Base-by-base conservation (phyloP, 2,329 filamentous ascomycete genomes). In the Verticillium nubilum region DNA sequence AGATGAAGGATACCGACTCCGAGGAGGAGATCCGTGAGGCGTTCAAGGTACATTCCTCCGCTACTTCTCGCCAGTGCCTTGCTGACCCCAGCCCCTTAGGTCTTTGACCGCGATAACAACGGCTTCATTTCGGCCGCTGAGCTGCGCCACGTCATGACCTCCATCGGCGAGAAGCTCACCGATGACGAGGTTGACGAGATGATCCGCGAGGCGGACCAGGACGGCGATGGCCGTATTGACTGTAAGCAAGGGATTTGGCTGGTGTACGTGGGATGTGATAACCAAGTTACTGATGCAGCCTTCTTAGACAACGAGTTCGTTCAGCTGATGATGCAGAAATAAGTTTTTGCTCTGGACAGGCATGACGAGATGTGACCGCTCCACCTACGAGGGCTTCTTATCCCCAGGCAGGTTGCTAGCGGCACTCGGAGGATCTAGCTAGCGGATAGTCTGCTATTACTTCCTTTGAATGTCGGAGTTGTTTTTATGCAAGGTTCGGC, bases 251-350 rank as follows among this genome's bases (percentile, higher is more conserved):
- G 28, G 37, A 28, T 33, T 33, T 23, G 23, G 17, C 25, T 29
- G 54, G 6, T 10, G 23, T 26, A 17, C 7, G 12, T 10, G 6
- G 27, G 17, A 26, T 5, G 4, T 28, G 2, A 37, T 56, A 23
- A 47, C 6, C 35, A n/a, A 1, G 23, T 23, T 28, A 29, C 54
- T 56, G n/a, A 56, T 23, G 28, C 7, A 4, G 3, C 17, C 3
- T 50, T 52, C 25, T 5, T 68, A 94, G 90, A 94, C 80, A 94
- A 94, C 81, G 91, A 95, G 78, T 95, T 95, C 73, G 91, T 95
- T 69, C 91, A 95, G 80, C 87, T 95, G 73, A 95, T 95, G 91
- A 94, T 95, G 91, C 91, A 95, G 84, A 94, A 94, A 83, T 94
- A 91, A 82, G 58, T 9, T 17, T 5, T 5, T 52, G 15, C 23